Evolutionary conservation across 306 rosid species (phyloP), one percentile per base, ranked within the genome.

Genomic region (Casuarina cunninghamiana): DNA sequence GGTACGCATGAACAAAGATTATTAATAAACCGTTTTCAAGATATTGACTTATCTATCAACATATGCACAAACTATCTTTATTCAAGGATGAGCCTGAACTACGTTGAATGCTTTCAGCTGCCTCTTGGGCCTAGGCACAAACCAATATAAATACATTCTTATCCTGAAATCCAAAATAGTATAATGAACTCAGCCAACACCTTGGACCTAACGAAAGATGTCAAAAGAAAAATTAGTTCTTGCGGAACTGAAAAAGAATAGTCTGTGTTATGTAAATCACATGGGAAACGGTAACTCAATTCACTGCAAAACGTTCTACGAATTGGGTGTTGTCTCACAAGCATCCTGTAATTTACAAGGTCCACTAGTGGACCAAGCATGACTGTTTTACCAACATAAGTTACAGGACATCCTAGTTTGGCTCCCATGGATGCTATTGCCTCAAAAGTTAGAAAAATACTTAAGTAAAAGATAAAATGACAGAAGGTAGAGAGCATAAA

Each of bases 341-440:
- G 77, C 54, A 67, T 70, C 19, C 19, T 57, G 53, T 71, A 16
- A 44, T 51, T 49, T 49, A 51, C 21, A 78, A 65, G 15, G 17
- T 51, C 50, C n/a, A 49, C 46, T 66, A n/a, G 78, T 7, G 67
- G 49, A 43, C 35, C 45, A 19, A n/a, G 17, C 16, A 21, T 74
- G 73, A 53, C 42, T 17, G 15, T 10, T 5, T 41, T 12, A 65
- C 35, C 77, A 75, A 70, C 17, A 15, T 2, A 75, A 15, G 44
- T 32, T 53, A 77, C 32, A 70, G 39, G 55, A 71, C 63, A 82
- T 51, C 48, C 74, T 72, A 63, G 46, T 58, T 63, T 63, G 55
- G 60, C 62, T 16, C 3, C 63, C 45, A 39, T 6, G 43, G 75
- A 65, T 32, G 19, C 57, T 51, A 39, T 78, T 66, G 45, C 41